Evolutionary conservation across 768 basidiomycete genomes (phyloP).

Genomic region (Butyriboletus loyo): DNA sequence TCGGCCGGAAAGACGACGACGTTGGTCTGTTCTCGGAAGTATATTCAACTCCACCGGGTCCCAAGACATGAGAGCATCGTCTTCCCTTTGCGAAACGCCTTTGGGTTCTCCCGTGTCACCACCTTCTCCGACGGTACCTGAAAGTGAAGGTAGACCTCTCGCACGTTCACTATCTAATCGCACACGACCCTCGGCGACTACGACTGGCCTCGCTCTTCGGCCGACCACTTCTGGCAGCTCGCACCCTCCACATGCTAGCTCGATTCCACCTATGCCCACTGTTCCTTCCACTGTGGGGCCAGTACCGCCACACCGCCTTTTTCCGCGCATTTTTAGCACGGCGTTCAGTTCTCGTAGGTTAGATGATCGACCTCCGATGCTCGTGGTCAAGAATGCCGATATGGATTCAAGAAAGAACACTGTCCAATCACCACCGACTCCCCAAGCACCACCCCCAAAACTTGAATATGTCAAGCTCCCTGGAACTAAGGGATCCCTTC

Average conservation of each 20-base stretch:
- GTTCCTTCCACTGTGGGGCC: conserved; percentile 31
- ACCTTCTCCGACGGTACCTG: conserved; percentile 19
- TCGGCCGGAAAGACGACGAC: conserved; percentile 44
- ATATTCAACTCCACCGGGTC: conserved; percentile 32
- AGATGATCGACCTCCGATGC: conserved; percentile 47
- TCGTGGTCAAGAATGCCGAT: conserved; percentile 37
- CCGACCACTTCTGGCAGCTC: conserved; percentile 37
- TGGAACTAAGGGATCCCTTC: conserved; percentile 79
- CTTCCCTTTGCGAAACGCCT: conserved; percentile 22
- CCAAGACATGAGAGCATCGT: conserved; percentile 27
- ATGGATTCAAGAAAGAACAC: conserved; percentile 37
- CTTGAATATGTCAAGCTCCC: conserved; percentile 91
- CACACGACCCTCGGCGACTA: conserved; percentile 11
- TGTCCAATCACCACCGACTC: conserved; percentile 32
- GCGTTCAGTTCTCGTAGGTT: conserved; percentile 59
- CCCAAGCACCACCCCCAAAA: conserved; percentile 72
- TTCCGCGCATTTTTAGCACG: conserved; percentile 67
- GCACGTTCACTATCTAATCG: conserved; percentile 28
- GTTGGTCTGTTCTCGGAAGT: conserved; percentile 70
- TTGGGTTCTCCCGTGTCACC: conserved; percentile 17
- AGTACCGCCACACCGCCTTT: conserved; percentile 54
- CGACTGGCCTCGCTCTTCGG: conserved; percentile 17
- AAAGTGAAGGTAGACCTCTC: conserved; percentile 18
- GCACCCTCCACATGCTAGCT: conserved; percentile 21
- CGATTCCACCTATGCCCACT: conserved; percentile 20